Conservation (phyloP, 2,329 filamentous ascomycete genomes). For the Fonsecaea pedrosoi region DNA sequence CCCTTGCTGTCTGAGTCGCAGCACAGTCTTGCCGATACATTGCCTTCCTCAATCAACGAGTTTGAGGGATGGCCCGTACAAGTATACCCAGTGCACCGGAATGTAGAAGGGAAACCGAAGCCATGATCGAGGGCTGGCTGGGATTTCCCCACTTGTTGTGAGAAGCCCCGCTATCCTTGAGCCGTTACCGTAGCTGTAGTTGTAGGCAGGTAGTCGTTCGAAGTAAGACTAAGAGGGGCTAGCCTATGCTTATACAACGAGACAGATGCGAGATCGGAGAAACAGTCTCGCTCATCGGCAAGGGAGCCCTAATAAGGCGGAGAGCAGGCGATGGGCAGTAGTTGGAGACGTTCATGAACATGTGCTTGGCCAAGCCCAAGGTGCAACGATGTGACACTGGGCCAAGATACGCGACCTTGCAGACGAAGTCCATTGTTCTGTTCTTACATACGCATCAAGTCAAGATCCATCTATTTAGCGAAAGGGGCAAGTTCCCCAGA, state of each 20-base stretch:
- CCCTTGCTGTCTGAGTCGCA: neutral
- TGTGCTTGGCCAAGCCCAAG: no score
- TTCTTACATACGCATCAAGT: no score
- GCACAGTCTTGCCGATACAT: neutral
- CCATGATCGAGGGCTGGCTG: neutral
- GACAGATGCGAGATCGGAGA: neutral
- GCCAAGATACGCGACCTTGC: neutral
- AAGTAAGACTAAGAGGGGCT: neutral
- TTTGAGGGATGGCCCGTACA: no score
- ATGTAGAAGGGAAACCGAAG: no score
- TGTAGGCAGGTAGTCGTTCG: neutral
- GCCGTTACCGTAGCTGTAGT: no score
- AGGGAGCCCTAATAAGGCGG: no score
- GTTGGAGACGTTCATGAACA: no score
- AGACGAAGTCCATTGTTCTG: neutral
- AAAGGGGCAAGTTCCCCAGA: neutral
- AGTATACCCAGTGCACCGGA: no score
- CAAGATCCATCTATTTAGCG: neutral
- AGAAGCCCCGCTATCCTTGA: no score
- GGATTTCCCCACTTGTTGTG: neutral
- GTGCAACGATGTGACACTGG: no score
- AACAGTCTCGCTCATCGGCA: no score
- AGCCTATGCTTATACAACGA: neutral
- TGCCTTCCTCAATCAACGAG: constrained; percentile 38
- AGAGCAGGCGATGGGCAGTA: no score